Conservation (phyloP, 2,329 filamentous ascomycete species). For the Keithomyces neogunnii region DNA sequence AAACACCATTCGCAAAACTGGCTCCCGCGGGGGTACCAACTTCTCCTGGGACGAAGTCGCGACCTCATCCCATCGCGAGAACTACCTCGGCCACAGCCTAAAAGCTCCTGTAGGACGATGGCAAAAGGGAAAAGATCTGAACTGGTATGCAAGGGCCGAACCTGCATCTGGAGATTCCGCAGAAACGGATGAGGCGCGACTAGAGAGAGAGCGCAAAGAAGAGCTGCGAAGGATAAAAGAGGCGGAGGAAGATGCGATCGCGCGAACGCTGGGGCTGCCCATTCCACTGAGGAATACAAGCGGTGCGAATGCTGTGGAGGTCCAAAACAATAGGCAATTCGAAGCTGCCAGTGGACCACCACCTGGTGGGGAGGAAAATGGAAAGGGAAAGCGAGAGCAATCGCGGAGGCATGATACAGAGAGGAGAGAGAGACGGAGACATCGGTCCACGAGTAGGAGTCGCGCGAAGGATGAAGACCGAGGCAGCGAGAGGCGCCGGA, state of each 20-base stretch:
- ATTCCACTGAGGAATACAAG: constrained; percentile 51
- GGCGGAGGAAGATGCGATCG: constrained; percentile 86
- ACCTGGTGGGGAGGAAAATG: constrained; percentile 15
- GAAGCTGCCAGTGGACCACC: constrained; percentile 18
- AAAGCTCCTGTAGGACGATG: constrained; percentile 90
- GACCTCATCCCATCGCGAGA: constrained; percentile 79
- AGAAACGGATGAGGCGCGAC: constrained; percentile 51
- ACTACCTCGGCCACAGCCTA: constrained; percentile 78
- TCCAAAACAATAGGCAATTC: constrained; percentile 33
- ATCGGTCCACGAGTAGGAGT: constrained; percentile 23
- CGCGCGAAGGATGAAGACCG: constrained; percentile 18
- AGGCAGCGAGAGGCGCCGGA: constrained; percentile 19
- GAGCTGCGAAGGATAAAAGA: constrained; percentile 80
- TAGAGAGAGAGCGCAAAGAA: constrained; percentile 56
- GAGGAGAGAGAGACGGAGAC: constrained; percentile 22
- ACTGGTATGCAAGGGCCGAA: constrained; percentile 55
- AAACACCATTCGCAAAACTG: constrained; percentile 80
- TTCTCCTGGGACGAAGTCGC: constrained; percentile 97
- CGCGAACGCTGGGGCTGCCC: constrained; percentile 72
- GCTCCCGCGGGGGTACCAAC: constrained; percentile 87
- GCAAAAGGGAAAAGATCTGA: constrained; percentile 67
- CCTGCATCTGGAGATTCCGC: constrained; percentile 32
- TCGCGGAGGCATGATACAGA: constrained; percentile 24
- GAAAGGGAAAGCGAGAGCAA: constrained; percentile 19
- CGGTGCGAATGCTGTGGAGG: constrained; percentile 61